phyloP scores from a whole-genome alignment of 2,329 filamentous ascomycete species.

The Colletotrichum sp. region DNA sequence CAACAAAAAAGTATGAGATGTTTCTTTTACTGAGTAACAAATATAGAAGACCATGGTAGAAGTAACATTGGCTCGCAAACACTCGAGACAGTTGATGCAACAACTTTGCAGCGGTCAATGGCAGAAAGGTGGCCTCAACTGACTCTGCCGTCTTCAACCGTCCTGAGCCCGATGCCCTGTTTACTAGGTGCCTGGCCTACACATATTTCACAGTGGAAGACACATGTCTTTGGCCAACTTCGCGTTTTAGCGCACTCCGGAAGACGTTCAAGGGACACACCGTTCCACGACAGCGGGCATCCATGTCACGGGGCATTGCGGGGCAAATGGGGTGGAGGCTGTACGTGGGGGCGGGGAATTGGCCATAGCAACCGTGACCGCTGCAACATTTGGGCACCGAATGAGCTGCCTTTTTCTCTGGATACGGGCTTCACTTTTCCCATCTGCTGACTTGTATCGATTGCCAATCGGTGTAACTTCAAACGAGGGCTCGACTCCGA shows the following conservation, averaged over 20 bases:
- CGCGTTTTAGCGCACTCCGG: not conserved
- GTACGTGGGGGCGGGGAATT: constrained; percentile 8
- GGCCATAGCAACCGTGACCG: not conserved
- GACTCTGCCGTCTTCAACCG: not conserved
- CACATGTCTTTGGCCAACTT: not conserved
- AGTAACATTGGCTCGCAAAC: not conserved
- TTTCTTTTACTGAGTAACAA: not conserved
- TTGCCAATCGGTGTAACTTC: not conserved
- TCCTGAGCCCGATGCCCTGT: not conserved
- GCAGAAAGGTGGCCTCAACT: not conserved
- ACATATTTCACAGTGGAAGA: not conserved
- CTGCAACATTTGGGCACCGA: not conserved
- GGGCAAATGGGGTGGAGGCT: not conserved
- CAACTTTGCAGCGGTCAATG: not conserved
- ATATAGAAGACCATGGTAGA: not conserved
- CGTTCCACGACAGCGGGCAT: not conserved
- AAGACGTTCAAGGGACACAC: not conserved
- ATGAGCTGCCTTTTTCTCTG: not conserved
- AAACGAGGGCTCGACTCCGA: not conserved
- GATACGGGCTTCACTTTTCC: not conserved
- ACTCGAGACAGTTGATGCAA: not conserved
- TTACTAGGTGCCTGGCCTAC: not conserved
- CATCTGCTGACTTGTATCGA: not conserved
- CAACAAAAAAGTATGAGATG: not conserved
- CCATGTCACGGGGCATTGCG: not conserved